These are phyloP conservation scores for Mycena sanguinolenta DNA, from an alignment of 768 basidiomycete genomes.

Conservation along the genomic window DNA sequence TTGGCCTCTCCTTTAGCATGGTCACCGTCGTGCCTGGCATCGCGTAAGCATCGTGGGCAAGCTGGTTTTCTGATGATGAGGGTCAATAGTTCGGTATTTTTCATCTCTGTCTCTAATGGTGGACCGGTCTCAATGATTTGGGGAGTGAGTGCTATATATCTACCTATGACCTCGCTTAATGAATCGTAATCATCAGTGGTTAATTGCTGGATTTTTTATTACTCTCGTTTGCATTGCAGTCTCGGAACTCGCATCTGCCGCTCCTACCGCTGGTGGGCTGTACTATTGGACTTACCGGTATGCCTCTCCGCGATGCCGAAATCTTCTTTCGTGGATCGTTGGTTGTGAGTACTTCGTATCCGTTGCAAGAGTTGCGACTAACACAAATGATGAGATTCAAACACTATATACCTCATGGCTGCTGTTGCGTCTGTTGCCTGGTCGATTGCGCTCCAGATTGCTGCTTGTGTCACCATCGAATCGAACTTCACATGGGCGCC, in stretches of 20 bases:
- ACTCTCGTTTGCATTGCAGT: not conserved
- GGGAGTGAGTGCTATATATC: constrained; percentile 50
- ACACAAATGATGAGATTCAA: too few species aligned
- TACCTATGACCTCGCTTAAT: constrained; percentile 30
- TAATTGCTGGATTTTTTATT: constrained; percentile 49
- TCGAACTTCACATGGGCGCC: constrained; percentile 40
- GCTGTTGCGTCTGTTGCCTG: constrained; percentile 61
- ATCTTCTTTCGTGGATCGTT: too few species aligned
- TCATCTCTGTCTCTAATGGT: constrained; percentile 19
- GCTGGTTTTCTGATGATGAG: constrained; percentile 11
- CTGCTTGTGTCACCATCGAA: constrained; percentile 56
- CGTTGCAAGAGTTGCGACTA: too few species aligned
- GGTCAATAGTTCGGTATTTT: constrained; percentile 21
- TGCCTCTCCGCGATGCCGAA: constrained; percentile 65
- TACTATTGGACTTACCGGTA: constrained; percentile 74
- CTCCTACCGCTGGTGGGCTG: constrained; percentile 44
- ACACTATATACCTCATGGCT: too few species aligned
- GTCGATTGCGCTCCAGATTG: constrained; percentile 64
- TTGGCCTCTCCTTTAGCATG: too few species aligned
- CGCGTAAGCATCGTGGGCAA: constrained; percentile 14
- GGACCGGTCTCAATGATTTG: constrained; percentile 64
- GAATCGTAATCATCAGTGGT: constrained; percentile 50
- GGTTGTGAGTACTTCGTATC: too few species aligned
- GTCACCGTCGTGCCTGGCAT: too few species aligned
- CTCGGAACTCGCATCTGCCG: constrained; percentile 1